Evolutionary conservation across 495 filamentous ascomycete genomes (phyloP), one percentile per base, ranked within the genome.

Genomic region (Hypoxylon fragiforme): DNA sequence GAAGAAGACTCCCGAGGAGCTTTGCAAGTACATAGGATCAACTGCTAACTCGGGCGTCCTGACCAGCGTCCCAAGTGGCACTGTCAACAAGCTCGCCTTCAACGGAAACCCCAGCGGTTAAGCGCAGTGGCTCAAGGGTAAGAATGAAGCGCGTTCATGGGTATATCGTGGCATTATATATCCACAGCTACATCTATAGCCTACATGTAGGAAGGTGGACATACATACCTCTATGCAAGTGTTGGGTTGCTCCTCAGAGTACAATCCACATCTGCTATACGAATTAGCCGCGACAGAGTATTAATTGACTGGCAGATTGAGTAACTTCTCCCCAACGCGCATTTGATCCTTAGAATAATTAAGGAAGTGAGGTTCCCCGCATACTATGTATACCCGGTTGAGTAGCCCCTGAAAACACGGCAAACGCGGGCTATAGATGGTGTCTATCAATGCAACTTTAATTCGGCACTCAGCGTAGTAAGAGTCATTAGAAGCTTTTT

Each of bases 31-130:
- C 65, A 74, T 83, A 32, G 60, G 58, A 28, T 65, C 62, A 19
- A 67, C 69, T 7, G 70, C 71, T 31, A 66, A 49, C 44, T 50
- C 44, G 6, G 69, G 63, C 11, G 32, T 68, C 35, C 62, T 82
- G 32, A 50, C 55, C n/a, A 64, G 62, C 37, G 20, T 79, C 7
- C 73, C 73, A 13, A 66, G 63, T 45, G 72, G 76, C 22, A 81
- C 69, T 44, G 60, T 67, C 55, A 81, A 81, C 69, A 50, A 51
- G 30, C 66, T 82, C 21, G 73, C 77, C 24, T 82, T 75, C 70
- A 82, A 82, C 70, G 72, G 66, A 46, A 77, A 72, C 63, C 70
- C 73, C 7, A 62, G 54, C 18, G 68, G 48, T 16, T 74, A 69
- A 65, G 30, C 31, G 40, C 38, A 26, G 19, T 48, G 21, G 38